Evolutionary conservation across 2,329 filamentous ascomycete species (phyloP).

Genomic region (Nemania sp.): DNA sequence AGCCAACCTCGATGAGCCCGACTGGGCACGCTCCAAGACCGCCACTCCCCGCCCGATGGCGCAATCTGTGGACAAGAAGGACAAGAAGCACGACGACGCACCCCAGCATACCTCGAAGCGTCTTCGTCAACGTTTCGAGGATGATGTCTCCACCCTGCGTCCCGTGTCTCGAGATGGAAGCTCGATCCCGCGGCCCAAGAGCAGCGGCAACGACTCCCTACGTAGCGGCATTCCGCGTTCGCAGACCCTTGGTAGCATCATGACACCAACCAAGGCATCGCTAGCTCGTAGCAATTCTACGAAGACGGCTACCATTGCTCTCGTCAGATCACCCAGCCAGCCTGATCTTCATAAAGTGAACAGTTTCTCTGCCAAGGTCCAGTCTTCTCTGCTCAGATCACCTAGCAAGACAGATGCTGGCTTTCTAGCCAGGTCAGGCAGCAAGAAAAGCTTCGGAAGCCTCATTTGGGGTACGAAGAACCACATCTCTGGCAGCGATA

Average conservation of each 20-base stretch:
- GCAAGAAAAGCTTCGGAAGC: constrained; percentile 37
- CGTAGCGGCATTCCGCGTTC: constrained; percentile 46
- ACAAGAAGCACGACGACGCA: constrained; percentile 37
- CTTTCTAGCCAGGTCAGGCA: constrained; percentile 44
- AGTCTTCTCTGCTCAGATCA: constrained; percentile 42
- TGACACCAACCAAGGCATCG: constrained; percentile 80
- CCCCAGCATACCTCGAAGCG: constrained; percentile 66
- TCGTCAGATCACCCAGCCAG: constrained; percentile 61
- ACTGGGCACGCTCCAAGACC: constrained; percentile 46
- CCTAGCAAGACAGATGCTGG: constrained; percentile 47
- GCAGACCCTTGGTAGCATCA: constrained; percentile 60
- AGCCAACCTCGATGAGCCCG: constrained; percentile 66
- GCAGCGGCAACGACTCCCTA: constrained; percentile 46
- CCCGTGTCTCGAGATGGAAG: constrained; percentile 55
- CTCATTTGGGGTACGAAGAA: constrained; percentile 56
- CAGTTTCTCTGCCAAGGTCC: constrained; percentile 55
- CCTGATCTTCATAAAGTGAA: constrained; percentile 45
- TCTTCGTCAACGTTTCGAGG: constrained; percentile 66
- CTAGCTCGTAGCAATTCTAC: constrained; percentile 63
- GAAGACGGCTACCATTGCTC: constrained; percentile 57
- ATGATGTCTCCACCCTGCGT: constrained; percentile 71
- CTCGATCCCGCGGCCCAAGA: constrained; percentile 55
- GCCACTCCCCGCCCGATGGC: constrained; percentile 37
- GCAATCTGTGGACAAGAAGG: constrained; percentile 30
- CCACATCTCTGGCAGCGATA: constrained; percentile 41